A percentile compares a stretch with the other conserved stretches of the same genome.
Evolutionary conservation across 202 grass and related monocot species (phyloP).

Genomic region (Panicum virgatum): DNA sequence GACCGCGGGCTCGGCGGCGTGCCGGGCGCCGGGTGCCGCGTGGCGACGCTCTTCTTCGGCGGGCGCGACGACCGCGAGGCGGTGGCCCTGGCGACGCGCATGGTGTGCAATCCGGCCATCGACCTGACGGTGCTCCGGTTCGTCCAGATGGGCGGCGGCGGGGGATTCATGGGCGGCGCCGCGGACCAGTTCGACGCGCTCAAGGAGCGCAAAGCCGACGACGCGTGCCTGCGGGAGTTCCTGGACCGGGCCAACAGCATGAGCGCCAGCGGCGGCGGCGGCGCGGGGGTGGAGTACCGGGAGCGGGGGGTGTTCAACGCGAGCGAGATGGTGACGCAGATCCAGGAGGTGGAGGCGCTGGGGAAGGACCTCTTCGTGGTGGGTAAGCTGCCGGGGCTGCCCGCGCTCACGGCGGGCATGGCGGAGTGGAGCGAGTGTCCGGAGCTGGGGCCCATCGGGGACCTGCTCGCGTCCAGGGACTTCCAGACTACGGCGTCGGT

Average conservation of each 20-base stretch:
- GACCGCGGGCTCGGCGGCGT: conserved; percentile 53
- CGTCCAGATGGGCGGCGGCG: conserved; percentile 26
- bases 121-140: conserved; percentile 61
- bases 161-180: not conserved
- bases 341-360: conserved; percentile 42
- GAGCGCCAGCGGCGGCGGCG: not conserved
- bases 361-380: conserved; percentile 67
- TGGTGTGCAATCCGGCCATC: conserved; percentile 54
- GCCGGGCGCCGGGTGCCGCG: conserved; percentile 16
- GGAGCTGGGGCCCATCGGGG: conserved; percentile 71
- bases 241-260: conserved; percentile 13
- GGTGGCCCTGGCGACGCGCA: conserved; percentile 56
- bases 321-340: conserved; percentile 56
- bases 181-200: conserved; percentile 45
- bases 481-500: conserved; percentile 58
- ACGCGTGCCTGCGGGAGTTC: conserved; percentile 53
- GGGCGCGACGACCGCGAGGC: conserved; percentile 71
- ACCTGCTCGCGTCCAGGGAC: conserved; percentile 65
- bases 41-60: conserved; percentile 69
- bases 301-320: conserved; percentile 55
- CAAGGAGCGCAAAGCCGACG: conserved; percentile 53
- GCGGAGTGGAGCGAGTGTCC: conserved; percentile 70
- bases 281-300: conserved; percentile 43
- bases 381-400: conserved; percentile 47
- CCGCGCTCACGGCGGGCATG: conserved; percentile 27